Evolutionary conservation across 2,329 filamentous ascomycete species (phyloP), one percentile per base, ranked within the genome.

Genomic region (Aspergillus transmontanensis): DNA sequence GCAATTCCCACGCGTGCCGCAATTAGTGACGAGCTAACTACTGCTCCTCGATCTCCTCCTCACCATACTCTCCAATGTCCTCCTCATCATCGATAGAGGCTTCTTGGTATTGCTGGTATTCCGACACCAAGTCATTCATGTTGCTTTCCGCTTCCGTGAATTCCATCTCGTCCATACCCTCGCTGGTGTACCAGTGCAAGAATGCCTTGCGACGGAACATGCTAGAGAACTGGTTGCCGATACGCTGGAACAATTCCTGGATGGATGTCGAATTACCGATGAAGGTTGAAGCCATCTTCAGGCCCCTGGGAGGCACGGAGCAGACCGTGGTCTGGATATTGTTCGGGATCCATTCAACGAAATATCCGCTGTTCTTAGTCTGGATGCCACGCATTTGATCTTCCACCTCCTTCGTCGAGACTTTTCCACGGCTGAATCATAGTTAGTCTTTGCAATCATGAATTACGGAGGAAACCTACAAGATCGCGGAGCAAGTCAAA

Each of bases 101-200:
- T 83, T 99, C 95, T 89, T 99, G 95, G 90, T 99, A 99, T 84
- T 99, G 95, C 89, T 98, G 95, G 87, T 99, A 99, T 84, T 99
- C 95, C 67, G 93, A 96, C 76, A 99, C 94, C 79, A 99, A 86
- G 83, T 99, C 95, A 87, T 99, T 98, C 95, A 99, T 98, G 88
- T 99, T 99, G 85, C 92, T 96, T 90, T 99, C 95, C 75, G 95
- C 95, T 89, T 99, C 95, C 79, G 95, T 99, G 87, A 99, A 99
- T 87, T 99, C 95, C 95, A 99, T 98, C 90, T 99, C 95, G 85
- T 99, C 95, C 95, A 99, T 99, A 86, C 95, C 95, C 89, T 99
- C 95, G 79, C 94, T 94, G 89, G 95, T 99, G 86, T 99, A 99
- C 95, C 95, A 99, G 87, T 98, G 95, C 89, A 99, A 92, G 93